A percentile compares a stretch with the other conserved stretches of the same genome.
These are phyloP conservation scores for Pseudogymnoascus sp. DNA, from an alignment of 2,329 filamentous ascomycete species.

Conservation along the genomic window DNA sequence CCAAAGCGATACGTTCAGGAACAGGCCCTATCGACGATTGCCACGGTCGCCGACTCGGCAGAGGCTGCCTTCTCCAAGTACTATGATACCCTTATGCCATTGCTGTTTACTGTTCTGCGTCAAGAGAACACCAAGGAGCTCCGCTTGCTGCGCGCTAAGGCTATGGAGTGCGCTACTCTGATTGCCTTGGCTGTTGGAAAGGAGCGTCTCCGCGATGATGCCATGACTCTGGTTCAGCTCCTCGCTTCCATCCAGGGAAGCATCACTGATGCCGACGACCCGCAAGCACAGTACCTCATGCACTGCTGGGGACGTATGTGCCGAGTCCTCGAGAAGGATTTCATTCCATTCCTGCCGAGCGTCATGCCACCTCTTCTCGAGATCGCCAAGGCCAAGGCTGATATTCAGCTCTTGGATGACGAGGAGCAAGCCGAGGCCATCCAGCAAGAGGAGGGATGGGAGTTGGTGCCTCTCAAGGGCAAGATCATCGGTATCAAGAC, in stretches of 20 bases:
- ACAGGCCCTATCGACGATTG: constrained; percentile 94
- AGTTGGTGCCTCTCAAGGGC: constrained; percentile 90
- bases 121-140: constrained; percentile 92
- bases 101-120: constrained; percentile 81
- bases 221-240: constrained; percentile 77
- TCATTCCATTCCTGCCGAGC: constrained; percentile 82
- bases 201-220: constrained; percentile 81
- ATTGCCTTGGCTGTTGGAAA: constrained; percentile 94
- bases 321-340: constrained; percentile 81
- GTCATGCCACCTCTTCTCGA: constrained; percentile 93
- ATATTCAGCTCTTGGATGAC: constrained; percentile 92
- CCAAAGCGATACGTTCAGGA: constrained; percentile 96
- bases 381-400: constrained; percentile 88
- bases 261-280: constrained; percentile 87
- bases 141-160: constrained; percentile 84
- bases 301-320: constrained; percentile 99
- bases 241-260: constrained; percentile 79
- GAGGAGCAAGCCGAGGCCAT: constrained; percentile 90
- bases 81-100: constrained; percentile 91
- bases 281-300: constrained; percentile 92
- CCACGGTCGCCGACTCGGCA: constrained; percentile 96
- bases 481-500: constrained; percentile 99
- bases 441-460: constrained; percentile 94
- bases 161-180: constrained; percentile 96
- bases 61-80: constrained; percentile 93